A percentile compares a stretch with the other conserved stretches of the same genome.
Evolutionary conservation across 192 early-diverging fungal genomes (phyloP).

Genomic region (Coemansia sp.): DNA sequence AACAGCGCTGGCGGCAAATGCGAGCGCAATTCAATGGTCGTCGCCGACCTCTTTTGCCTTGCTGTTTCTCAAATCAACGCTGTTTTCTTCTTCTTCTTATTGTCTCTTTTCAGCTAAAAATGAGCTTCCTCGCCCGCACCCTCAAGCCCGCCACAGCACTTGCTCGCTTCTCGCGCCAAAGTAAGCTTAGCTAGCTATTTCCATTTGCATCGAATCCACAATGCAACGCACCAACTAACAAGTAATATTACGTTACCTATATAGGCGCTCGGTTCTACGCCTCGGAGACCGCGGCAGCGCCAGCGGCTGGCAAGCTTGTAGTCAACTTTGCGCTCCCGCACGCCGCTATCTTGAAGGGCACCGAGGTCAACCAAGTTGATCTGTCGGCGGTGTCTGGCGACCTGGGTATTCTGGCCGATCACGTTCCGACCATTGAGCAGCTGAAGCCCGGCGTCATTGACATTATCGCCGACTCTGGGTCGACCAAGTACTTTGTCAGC

Average conservation of each 20-base stretch:
- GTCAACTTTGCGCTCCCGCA: constrained; percentile 93
- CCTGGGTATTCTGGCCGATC: constrained; percentile 98
- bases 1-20: no score
- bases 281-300: constrained; percentile 67
- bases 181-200: constrained; percentile 18
- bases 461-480: constrained; percentile 66
- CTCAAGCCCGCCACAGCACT: constrained; percentile 36
- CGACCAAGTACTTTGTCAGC: constrained; percentile 94
- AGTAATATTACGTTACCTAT: neutral
- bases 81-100: constrained; percentile 15
- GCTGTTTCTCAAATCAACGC: neutral
- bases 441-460: constrained; percentile 90
- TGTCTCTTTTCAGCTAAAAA: constrained; percentile 12
- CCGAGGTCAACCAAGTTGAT: constrained; percentile 90
- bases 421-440: constrained; percentile 97
- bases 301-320: constrained; percentile 70
- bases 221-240: neutral
- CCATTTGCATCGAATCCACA: neutral
- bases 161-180: constrained; percentile 28
- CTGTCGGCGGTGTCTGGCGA: constrained; percentile 90
- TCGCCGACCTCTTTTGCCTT: no score
- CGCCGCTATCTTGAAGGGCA: constrained; percentile 77
- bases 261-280: constrained; percentile 76
- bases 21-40: no score
- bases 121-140: constrained; percentile 45